These are phyloP conservation scores for Xerocomellus amylosporus DNA, from an alignment of 768 basidiomycete genomes.

Conservation along the genomic window DNA sequence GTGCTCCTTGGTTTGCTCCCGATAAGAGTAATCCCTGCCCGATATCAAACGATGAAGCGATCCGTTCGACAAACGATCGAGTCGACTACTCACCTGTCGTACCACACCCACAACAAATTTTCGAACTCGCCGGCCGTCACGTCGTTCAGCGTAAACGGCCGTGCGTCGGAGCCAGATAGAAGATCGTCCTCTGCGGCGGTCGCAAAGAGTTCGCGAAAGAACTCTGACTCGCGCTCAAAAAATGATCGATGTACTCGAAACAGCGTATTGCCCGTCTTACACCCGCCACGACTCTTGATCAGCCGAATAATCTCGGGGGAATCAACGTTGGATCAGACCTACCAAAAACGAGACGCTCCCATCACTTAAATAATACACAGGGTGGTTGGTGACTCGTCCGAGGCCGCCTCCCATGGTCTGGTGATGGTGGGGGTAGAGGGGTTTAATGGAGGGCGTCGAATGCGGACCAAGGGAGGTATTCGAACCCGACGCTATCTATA, in stretches of 20 bases:
- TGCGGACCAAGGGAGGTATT: background rate
- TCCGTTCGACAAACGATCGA: background rate
- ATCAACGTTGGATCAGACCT: slow-evolving; percentile 2
- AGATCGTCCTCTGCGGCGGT: slow-evolving; percentile 27
- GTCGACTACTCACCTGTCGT: slow-evolving; percentile 42
- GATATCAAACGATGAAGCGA: background rate
- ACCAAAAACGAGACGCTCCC: slow-evolving; percentile 18
- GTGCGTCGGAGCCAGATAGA: slow-evolving; percentile 35
- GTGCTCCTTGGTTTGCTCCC: slow-evolving; percentile 44
- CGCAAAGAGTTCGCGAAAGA: slow-evolving; percentile 39
- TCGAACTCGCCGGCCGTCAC: slow-evolving; percentile 45
- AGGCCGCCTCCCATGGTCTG: slow-evolving; percentile 16
- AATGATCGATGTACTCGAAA: slow-evolving; percentile 59
- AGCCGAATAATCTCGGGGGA: background rate
- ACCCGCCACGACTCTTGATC: slow-evolving; percentile 5
- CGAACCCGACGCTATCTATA: slow-evolving; percentile 20
- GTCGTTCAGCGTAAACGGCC: slow-evolving; percentile 42
- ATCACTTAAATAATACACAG: slow-evolving; percentile 10
- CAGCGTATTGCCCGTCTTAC: slow-evolving; percentile 47
- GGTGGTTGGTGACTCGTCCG: slow-evolving; percentile 1
- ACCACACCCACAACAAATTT: slow-evolving; percentile 56
- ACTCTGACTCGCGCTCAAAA: slow-evolving; percentile 53
- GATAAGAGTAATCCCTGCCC: slow-evolving; percentile 51
- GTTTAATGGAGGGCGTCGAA: background rate
- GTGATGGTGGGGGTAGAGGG: background rate